Evolutionary conservation across 495 filamentous ascomycete genomes (phyloP), one percentile per base, ranked within the genome.

Genomic region (Amniculicola lignicola): DNA sequence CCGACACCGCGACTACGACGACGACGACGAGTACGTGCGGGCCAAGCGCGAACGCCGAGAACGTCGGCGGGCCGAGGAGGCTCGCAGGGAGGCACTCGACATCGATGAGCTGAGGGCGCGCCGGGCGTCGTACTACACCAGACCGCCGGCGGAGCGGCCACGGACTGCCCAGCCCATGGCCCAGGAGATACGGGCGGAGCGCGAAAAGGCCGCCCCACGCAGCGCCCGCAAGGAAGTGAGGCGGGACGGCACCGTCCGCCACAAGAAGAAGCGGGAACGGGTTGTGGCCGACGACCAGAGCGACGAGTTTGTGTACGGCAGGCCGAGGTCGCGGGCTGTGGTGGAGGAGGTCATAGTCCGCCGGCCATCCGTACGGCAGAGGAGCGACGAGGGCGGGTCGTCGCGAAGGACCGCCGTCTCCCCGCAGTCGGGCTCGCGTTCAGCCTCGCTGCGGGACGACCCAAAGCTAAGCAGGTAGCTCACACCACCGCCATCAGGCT

Each of bases 301-400:
- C 23, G 60, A 54, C 10, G 60, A 59, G 27, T 64, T 56, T 35
- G 61, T 64, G 9, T 64, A 64, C 27, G 47, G 61, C 15, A 28
- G 60, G 23, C 60, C 60, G 5, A 36, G 33, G 46, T 56, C 54
- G 19, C 21, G 48, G 23, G 48, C 33, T 22, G 33, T 43, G n/a
- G 44, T 49, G 5, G 61, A 57, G 33, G 59, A 58, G 28, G 44
- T 40, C 22, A 31, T 42, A 5, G 49, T 55, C 33, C 37, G 22
- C 39, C 50, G 61, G 27, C 52, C 43, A 11, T 38, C 41, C 18
- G 11, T 18, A 10, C 54, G 29, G 10, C 37, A 44, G 46, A 22
- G 39, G 41, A 64, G 61, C 55, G 48, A 59, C 15, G 46, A 47
- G 39, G 61, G 54, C 24, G 31, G 44, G 6, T 53, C 54, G 23